Evolutionary conservation across 257 asterid genomes (phyloP).

Genomic region (Catharanthus roseus): DNA sequence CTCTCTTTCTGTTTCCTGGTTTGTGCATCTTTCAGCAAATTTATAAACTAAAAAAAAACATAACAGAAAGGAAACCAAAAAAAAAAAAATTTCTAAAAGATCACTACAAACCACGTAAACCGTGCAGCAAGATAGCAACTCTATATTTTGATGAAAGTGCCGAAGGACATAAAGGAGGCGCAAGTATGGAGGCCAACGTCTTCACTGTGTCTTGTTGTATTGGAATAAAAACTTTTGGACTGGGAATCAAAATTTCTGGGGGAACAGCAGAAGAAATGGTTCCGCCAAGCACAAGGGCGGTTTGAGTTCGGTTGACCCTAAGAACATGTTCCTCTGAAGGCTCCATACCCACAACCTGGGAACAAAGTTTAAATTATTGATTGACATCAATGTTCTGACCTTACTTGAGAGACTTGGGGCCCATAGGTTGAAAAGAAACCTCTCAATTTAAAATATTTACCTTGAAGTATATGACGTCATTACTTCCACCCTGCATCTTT

Average conservation of each 20-base stretch:
- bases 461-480: conserved; percentile 67
- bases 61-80: no score
- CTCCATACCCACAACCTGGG: conserved; percentile 81
- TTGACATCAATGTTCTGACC: background rate
- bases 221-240: conserved; percentile 38
- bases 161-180: conserved; percentile 84
- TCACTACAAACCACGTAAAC: conserved; percentile 57
- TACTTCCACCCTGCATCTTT: conserved; percentile 42
- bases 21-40: background rate
- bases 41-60: background rate
- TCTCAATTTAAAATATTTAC: conserved; percentile 22
- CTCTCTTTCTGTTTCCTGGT: background rate
- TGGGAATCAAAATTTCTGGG: conserved; percentile 57
- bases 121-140: conserved; percentile 74
- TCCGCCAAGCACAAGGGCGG: conserved; percentile 95
- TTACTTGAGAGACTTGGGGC: background rate
- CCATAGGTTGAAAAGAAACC: background rate
- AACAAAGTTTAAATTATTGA: conserved; percentile 2
- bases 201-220: conserved; percentile 58
- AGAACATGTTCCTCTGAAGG: conserved; percentile 71
- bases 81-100: conserved; percentile 13
- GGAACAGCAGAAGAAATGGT: conserved; percentile 75
- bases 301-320: conserved; percentile 63
- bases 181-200: conserved; percentile 66
- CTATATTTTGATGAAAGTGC: conserved; percentile 75